A percentile compares a stretch with the other conserved stretches of the same genome.
phyloP scores from a whole-genome alignment of 495 filamentous ascomycete genomes.

The Neurospora terricola region DNA sequence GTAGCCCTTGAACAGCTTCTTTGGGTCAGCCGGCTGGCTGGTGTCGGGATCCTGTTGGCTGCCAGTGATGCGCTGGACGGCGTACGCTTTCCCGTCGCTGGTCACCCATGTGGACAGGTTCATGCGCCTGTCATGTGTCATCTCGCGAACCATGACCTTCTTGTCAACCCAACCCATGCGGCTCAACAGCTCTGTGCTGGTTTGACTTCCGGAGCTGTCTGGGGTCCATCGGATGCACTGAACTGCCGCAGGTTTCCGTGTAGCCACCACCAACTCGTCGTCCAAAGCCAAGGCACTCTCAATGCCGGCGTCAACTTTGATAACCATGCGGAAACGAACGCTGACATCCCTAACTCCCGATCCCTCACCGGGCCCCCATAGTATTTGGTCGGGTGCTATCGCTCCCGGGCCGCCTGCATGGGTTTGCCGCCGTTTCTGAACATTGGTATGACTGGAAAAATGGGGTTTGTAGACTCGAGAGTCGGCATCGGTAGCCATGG shows the following conservation, averaged over 20 bases:
- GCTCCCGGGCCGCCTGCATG: conserved; percentile 50
- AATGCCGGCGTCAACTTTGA: conserved; percentile 96
- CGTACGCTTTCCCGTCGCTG: conserved; percentile 81
- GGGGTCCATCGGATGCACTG: conserved; percentile 95
- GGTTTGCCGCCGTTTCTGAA: conserved; percentile 62
- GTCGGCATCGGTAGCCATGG: conserved; percentile 73
- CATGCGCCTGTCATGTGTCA: conserved; percentile 97
- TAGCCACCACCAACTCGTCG: conserved; percentile 88
- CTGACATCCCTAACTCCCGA: conserved; percentile 76
- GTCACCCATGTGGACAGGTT: conserved; percentile 92
- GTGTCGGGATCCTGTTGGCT: conserved; percentile 12
- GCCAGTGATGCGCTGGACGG: conserved; percentile 58
- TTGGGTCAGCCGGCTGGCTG: conserved; percentile 28
- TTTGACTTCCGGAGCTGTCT: conserved; percentile 71
- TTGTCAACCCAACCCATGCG: conserved; percentile 77
- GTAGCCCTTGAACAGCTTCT: conserved; percentile 77
- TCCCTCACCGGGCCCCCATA: conserved; percentile 60
- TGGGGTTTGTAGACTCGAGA: conserved; percentile 75
- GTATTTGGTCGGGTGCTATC: conserved; percentile 41
- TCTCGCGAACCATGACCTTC: conserved; percentile 65
- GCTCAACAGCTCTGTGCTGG: conserved; percentile 80
- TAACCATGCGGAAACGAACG: conserved; percentile 91
- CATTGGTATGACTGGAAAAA: conserved; percentile 55
- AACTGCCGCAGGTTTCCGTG: conserved; percentile 82
- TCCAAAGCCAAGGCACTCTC: conserved; percentile 78